Conservation (phyloP, 75 land plant species). For the Gnetum montanum region DNA sequence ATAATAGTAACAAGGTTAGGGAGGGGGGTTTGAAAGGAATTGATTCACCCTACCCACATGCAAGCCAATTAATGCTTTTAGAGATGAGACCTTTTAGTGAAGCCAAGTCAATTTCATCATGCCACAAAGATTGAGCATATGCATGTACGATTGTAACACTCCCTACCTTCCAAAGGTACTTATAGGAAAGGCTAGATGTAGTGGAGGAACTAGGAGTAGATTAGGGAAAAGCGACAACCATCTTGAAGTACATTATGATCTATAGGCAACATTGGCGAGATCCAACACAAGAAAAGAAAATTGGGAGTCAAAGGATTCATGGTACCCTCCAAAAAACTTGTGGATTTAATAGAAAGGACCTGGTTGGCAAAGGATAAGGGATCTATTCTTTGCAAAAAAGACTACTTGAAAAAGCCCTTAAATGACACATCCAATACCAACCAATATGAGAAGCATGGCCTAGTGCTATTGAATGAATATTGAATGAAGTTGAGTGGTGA, state of each 20-base stretch:
- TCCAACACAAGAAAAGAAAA: background rate
- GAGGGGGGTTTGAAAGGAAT: no score
- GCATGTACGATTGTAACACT: constrained; percentile 14
- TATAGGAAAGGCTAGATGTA: background rate
- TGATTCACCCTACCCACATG: constrained; percentile 5
- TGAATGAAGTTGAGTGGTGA: no score
- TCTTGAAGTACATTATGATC: background rate
- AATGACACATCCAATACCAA: no score
- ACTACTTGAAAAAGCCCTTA: no score
- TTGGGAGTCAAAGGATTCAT: background rate
- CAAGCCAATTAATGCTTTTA: background rate
- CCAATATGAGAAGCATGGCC: no score
- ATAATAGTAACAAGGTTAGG: constrained; percentile 8
- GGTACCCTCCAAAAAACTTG: background rate
- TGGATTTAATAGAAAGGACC: background rate
- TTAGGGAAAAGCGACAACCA: background rate
- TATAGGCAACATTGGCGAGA: background rate
- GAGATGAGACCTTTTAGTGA: background rate
- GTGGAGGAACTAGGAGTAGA: background rate
- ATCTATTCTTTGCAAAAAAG: no score
- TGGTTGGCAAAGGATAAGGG: background rate
- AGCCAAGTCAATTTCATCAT: constrained; percentile 14
- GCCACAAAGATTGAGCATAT: constrained; percentile 6
- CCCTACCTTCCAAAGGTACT: constrained; percentile 12
- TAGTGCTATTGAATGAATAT: no score